phyloP scores from a whole-genome alignment of 2,329 filamentous ascomycete species.

The Colletotrichum tamarilloi region DNA sequence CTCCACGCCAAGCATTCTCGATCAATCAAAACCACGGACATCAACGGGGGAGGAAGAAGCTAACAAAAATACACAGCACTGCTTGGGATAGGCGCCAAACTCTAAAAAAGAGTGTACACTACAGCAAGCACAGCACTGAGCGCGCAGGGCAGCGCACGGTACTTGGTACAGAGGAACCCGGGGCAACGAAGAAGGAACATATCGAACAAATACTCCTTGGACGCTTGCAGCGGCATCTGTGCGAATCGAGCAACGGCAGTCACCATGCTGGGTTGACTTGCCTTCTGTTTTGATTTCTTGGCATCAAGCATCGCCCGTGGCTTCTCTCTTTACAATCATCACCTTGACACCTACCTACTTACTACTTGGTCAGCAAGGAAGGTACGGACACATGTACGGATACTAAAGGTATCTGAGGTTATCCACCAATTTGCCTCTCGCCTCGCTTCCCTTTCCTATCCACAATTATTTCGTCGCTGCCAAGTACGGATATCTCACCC shows the following conservation, averaged over 20 bases:
- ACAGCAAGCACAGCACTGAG: not conserved
- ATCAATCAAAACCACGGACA: not conserved
- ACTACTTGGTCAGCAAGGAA: not conserved
- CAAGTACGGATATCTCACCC: not conserved
- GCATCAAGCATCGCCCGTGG: slow-evolving; percentile 10
- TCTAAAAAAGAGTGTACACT: not conserved
- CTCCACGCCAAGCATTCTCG: not conserved
- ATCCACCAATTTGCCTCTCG: not conserved
- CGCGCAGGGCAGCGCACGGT: not conserved
- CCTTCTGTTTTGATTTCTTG: slow-evolving; percentile 12
- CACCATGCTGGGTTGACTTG: not conserved
- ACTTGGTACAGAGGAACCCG: not conserved
- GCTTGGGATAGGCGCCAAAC: not conserved
- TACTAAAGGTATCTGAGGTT: not conserved
- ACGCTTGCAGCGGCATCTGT: slow-evolving; percentile 21
- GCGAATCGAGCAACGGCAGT: not conserved
- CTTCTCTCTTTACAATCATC: not conserved
- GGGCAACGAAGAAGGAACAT: not conserved
- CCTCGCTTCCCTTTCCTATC: not conserved
- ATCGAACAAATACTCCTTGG: not conserved
- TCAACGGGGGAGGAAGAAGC: not conserved
- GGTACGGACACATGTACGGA: no score
- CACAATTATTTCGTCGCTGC: not conserved
- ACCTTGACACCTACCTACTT: not conserved
- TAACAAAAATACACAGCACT: not conserved